Base-by-base conservation (phyloP, 352 stramenopile genomes). In the Phytopythium cucurbitacearum region DNA sequence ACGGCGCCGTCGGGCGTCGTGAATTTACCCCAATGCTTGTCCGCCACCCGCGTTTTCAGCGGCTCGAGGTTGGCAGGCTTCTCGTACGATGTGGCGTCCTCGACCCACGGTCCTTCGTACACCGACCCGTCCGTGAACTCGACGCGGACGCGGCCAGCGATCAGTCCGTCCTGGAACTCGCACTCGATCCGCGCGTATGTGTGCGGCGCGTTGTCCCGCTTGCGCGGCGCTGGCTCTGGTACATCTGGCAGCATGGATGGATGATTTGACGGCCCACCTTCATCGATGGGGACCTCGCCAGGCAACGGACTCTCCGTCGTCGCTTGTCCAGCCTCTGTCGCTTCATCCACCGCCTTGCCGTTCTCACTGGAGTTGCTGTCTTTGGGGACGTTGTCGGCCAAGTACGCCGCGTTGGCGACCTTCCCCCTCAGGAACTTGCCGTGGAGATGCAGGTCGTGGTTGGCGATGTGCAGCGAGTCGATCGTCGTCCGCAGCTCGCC, bases 91-190 rank as follows among this genome's bases (percentile, higher is more conserved):
- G 51, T 46, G 7, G 52, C 55, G 36, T 91, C 74, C 50, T 91
- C 77, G 3, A 90, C 75, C 80, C 80, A 93, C 10, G 83, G 83
- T 0, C 83, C 83, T 75, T 91, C 83, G 51, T 93, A 93, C 4
- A 76, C 59, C 5, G 83, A 89, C 4, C 80, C 76, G 57, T 91
- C 80, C 48, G 90, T 91, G 55, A 69, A 93, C 57, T 91, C 83
- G 48, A 91, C 75, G 8, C 73, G 54, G 13, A 91, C 83, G 40
- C 75, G 55, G 15, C 72, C 79, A 40, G 73, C 69, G 40, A 93
- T 88, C 32, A 64, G 58, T 0, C 83, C 83, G 65, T 93, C 73
- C 15, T 71, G 54, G 51, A 93, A 93, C 0, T 70, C 68, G 44
- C 83, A 91, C 60, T 93, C 83, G 11, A 93, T 62, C 2, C 83